These are phyloP conservation scores for Aquanectria penicillioides DNA, from an alignment of 2,329 filamentous ascomycete genomes.

Conservation along the genomic window DNA sequence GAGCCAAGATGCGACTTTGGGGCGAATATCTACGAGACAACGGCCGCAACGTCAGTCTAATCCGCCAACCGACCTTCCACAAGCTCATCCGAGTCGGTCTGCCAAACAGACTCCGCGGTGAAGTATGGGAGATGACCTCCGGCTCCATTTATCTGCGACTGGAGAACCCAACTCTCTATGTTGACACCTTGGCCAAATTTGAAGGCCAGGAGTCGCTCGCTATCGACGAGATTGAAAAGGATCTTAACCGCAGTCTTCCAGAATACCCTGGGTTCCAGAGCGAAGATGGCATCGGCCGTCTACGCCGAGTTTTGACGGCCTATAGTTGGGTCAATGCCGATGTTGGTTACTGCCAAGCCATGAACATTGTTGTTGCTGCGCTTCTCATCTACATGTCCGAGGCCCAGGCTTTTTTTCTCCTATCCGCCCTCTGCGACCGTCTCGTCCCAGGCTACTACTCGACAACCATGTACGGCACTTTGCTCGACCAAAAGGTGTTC, in stretches of 20 bases:
- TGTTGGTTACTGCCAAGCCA: conserved; percentile 98
- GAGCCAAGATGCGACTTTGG: conserved; percentile 98
- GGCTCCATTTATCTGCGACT: conserved; percentile 90
- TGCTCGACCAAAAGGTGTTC: conserved; percentile 96
- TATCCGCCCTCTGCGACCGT: conserved; percentile 91
- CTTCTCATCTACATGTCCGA: conserved; percentile 99
- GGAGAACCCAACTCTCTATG: conserved; percentile 84
- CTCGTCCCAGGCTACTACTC: conserved; percentile 97
- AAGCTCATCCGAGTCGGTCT: conserved; percentile 96
- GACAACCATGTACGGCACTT: conserved; percentile 97
- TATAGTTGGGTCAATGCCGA: conserved; percentile 98
- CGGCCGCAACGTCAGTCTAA: conserved; percentile 88
- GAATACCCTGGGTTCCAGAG: conserved; percentile 98
- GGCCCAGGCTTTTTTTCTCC: conserved; percentile 91
- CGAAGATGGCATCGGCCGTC: conserved; percentile 89
- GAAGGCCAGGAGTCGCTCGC: conserved; percentile 89
- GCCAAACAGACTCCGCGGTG: conserved; percentile 90
- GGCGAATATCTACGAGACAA: conserved; percentile 96
- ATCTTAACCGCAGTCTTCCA: conserved; percentile 93
- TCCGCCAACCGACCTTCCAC: conserved; percentile 96
- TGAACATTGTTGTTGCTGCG: conserved; percentile 99
- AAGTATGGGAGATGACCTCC: conserved; percentile 95
- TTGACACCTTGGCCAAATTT: conserved; percentile 85
- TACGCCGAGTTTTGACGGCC: conserved; percentile 91
- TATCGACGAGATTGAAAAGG: conserved; percentile 99